Base-by-base conservation (phyloP, 257 asterid genomes). In the Handroanthus guayacan region DNA sequence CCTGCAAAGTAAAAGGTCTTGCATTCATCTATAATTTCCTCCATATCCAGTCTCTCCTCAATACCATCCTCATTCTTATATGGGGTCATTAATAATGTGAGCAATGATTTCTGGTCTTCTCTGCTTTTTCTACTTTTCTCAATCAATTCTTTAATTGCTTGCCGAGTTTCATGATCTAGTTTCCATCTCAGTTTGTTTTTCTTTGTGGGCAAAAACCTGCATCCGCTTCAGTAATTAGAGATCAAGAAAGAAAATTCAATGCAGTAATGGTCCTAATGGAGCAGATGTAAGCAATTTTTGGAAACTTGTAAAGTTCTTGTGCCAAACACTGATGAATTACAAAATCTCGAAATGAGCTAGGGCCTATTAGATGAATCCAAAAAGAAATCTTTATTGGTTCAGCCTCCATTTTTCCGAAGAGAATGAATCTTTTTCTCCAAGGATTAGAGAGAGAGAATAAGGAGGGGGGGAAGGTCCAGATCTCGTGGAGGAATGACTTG, bases 1-100 rank as follows among this genome's bases (percentile, higher is more conserved):
- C 97, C 97, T 16, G 95, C 93, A 82, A 91, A 91, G 85, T 91
- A 91, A 75, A 91, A 89, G 10, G 95, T 89, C 84, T 91, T 87
- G 88, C 95, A 91, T 76, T 91, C 95, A 48, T 86, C 85, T 14
- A 91, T 82, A 47, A 91, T 75, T 62, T 91, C 94, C 54, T 85
- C 91, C 1, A 67, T 58, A 13, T 71, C 74, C 38, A 91, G 78
- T 71, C 83, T 78, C 67, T 88, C 89, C 72, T 83, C 94, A 64
- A 72, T 58, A n/a, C 86, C 93, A 48, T 83, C 77, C 63, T 72
- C 82, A 25, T 72, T 77, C 62, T 50, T 61, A 47, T 72, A 81
- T 0, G 82, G 75, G 13, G 82, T 73, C 82, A 60, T 77, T 9
- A 77, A 36, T 4, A 79, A 13, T 9, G 81, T 13, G 50, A 82